phyloP scores from a whole-genome alignment of 345 rosid species.

The Populus deltoides region DNA sequence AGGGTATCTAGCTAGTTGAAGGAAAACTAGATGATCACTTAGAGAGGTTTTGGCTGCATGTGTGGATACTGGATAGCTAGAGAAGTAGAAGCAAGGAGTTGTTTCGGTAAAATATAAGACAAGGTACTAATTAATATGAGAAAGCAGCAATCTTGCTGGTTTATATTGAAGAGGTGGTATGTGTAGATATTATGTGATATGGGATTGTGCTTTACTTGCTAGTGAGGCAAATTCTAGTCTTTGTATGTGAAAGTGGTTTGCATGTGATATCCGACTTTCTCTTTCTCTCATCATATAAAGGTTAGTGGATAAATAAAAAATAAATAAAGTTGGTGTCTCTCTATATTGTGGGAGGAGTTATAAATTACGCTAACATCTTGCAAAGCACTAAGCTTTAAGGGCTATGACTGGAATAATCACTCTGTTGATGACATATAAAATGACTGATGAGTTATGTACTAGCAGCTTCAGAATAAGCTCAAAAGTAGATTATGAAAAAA shows the following conservation, averaged over 20 bases:
- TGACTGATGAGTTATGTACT: conserved; percentile 11
- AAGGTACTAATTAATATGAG: neutral
- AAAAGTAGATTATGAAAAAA: conserved; percentile 15
- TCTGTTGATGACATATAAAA: conserved; percentile 18
- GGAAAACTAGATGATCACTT: neutral
- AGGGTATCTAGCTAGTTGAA: neutral
- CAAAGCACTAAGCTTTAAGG: conserved; percentile 32
- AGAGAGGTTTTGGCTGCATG: conserved; percentile 6
- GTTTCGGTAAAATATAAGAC: neutral
- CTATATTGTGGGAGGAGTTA: conserved; percentile 20
- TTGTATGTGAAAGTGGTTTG: conserved; percentile 50
- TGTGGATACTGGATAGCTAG: conserved; percentile 4
- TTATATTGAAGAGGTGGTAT: conserved; percentile 2
- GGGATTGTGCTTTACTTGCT: conserved; percentile 67
- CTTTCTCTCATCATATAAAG: conserved; percentile 24
- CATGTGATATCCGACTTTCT: conserved; percentile 54
- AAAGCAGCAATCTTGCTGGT: neutral
- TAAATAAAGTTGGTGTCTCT: conserved; percentile 21
- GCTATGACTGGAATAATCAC: conserved; percentile 42
- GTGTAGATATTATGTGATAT: conserved; percentile 14
- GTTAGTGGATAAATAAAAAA: conserved; percentile 22
- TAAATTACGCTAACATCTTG: conserved; percentile 2
- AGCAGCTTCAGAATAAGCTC: conserved; percentile 4
- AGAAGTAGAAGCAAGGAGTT: conserved; percentile 9
- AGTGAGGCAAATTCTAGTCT: conserved; percentile 46